These are phyloP conservation scores for Taphrina flavorubra DNA, from an alignment of 1,139 yeast species.

Conservation along the genomic window DNA sequence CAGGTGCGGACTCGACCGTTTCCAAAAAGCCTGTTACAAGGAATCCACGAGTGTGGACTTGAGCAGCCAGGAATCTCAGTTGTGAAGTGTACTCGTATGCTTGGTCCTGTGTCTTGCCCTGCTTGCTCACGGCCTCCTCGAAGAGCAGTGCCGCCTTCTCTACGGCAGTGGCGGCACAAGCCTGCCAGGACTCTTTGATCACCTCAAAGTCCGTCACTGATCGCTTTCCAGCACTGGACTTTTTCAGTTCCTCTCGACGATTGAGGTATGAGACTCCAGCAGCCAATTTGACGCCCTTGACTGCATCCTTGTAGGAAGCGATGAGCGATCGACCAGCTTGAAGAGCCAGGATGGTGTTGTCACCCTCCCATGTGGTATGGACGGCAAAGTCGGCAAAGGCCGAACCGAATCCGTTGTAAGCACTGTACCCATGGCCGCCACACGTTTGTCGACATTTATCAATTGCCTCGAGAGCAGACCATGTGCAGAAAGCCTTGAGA, in stretches of 20 bases:
- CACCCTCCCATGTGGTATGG: slow-evolving; percentile 98
- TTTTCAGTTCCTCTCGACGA: slow-evolving; percentile 46
- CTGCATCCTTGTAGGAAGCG: slow-evolving; percentile 49
- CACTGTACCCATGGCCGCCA: slow-evolving; percentile 95
- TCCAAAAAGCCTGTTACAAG: slow-evolving; percentile 53
- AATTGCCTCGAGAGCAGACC: slow-evolving; percentile 79
- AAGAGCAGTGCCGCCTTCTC: slow-evolving; percentile 52
- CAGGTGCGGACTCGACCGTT: slow-evolving; percentile 50
- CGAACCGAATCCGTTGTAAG: slow-evolving; percentile 87
- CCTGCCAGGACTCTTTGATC: slow-evolving; percentile 55
- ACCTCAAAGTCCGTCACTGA: slow-evolving; percentile 50
- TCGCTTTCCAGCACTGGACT: slow-evolving; percentile 48
- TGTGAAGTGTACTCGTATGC: slow-evolving; percentile 57
- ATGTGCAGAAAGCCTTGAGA: slow-evolving; percentile 84
- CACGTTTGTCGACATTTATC: slow-evolving; percentile 94
- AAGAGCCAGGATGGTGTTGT: slow-evolving; percentile 82
- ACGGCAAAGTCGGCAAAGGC: slow-evolving; percentile 92
- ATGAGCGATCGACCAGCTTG: slow-evolving; percentile 67
- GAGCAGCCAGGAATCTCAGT: slow-evolving; percentile 56
- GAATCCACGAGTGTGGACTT: slow-evolving; percentile 55
- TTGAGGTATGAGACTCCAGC: slow-evolving; percentile 50
- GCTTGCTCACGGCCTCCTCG: slow-evolving; percentile 45
- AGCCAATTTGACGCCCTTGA: slow-evolving; percentile 51
- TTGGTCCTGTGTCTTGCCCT: slow-evolving; percentile 50
- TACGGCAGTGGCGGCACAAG: slow-evolving; percentile 53